Base-by-base conservation (phyloP, 257 asterid species). In the Solanum etuberosum region DNA sequence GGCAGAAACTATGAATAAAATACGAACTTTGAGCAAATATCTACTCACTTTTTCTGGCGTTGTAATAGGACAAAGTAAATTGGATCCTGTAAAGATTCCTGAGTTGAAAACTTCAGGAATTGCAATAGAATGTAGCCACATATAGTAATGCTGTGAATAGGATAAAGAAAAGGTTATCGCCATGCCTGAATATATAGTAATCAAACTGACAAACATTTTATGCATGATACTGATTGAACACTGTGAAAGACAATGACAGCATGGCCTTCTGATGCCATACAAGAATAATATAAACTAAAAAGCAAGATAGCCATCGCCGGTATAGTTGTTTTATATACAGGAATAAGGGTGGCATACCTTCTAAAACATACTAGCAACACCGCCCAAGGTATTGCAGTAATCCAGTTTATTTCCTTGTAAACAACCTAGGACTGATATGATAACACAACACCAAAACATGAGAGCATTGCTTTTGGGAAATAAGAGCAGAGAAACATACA, bases 341-440 rank as follows among this genome's bases (percentile, higher is more conserved):
- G 61, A 16, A 34, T 67, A 54, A 65, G 27, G 35, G 57, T 76
- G 70, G 46, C 80, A 51, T 93, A 95, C 98, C 98, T 93, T 92
- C 98, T 95, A 5, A 92, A 91, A 88, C 97, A 93, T 86, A 95
- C 73, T 54, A 95, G 92, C 81, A 93, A 85, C 87, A 90, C 71
- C 48, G 89, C 86, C 96, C 98, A 95, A 88, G 92, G 37, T 25
- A 92, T 10, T 63, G 93, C 81, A 70, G 23, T 86, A 85, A 92
- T 91, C 98, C 97, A 95, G 88, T 77, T 88, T 9, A 94, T 57
- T 90, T 95, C 97, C 92, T 93, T 94, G 93, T 94, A 94, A 73
- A 90, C 67, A 83, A 95, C 83, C 98, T 98, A 95, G 20, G 91
- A 92, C 98, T 95, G 92, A 73, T 43, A 43, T 43, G 51, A 43